Conservation (phyloP, 495 filamentous ascomycete species). For the Hypoxylon cercidicola region DNA sequence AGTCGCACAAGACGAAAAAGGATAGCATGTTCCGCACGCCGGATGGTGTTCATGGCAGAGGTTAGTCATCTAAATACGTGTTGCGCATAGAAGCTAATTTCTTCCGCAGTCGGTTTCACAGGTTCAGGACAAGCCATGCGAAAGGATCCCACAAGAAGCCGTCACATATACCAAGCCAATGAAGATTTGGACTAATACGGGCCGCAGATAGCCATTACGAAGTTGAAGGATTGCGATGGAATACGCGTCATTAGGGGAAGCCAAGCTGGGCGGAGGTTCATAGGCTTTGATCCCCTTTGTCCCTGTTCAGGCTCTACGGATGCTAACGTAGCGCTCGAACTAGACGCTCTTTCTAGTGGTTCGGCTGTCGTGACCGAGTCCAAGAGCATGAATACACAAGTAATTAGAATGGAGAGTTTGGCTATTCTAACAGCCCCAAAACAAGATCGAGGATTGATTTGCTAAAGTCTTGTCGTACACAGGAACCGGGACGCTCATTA, state of each 20-base stretch:
- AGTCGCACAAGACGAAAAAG: conserved; percentile 73
- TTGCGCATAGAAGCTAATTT: conserved; percentile 42
- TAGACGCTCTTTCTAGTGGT: conserved; percentile 42
- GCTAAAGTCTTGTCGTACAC: conserved; percentile 43
- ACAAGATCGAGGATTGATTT: conserved; percentile 29
- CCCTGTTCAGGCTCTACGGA: conserved; percentile 43
- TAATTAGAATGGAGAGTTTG: conserved; percentile 41
- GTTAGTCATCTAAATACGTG: conserved; percentile 56
- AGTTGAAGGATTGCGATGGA: conserved; percentile 13
- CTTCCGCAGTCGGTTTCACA: conserved; percentile 83
- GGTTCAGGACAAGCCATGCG: conserved; percentile 95
- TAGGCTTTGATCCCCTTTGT: conserved; percentile 50
- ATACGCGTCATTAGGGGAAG: conserved; percentile 7
- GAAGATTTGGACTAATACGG: conserved; percentile 73
- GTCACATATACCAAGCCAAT: conserved; percentile 85
- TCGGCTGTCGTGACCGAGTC: conserved; percentile 33
- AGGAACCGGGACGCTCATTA: conserved; percentile 28
- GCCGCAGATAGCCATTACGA: conserved; percentile 30
- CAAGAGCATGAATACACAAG: conserved; percentile 36
- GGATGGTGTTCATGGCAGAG: conserved; percentile 84
- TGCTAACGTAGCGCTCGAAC: conserved; percentile 47
- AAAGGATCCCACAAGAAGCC: conserved; percentile 83
- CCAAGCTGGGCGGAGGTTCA: conserved; percentile 33
- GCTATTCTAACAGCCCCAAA: conserved; percentile 22
- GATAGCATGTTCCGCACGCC: conserved; percentile 98